Conservation (phyloP, 2,329 filamentous ascomycete species). For the Microascus cirrosus region DNA sequence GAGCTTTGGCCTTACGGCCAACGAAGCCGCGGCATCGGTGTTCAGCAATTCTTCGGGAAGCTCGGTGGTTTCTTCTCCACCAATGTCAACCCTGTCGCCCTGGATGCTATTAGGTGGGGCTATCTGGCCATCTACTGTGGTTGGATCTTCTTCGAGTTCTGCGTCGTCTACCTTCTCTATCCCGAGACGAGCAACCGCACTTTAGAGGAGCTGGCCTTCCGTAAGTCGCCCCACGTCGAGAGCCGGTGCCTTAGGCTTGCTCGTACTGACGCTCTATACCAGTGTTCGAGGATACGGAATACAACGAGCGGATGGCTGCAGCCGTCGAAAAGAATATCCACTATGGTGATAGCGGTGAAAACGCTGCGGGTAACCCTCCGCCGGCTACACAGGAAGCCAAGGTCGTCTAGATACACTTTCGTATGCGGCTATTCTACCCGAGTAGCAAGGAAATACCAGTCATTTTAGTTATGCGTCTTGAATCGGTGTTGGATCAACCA, state of each 20-base stretch:
- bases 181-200: slow-evolving; percentile 60
- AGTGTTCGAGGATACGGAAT: slow-evolving; percentile 28
- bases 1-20: slow-evolving; percentile 49
- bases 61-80: slow-evolving; percentile 27
- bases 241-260: not conserved
- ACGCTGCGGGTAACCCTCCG: too few relatives aligned
- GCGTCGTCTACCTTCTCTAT: slow-evolving; percentile 66
- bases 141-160: slow-evolving; percentile 28
- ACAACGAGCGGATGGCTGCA: slow-evolving; percentile 23
- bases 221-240: slow-evolving; percentile 17
- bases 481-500: too few relatives aligned
- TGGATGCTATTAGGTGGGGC: slow-evolving; percentile 25
- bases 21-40: slow-evolving; percentile 45
- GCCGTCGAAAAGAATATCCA: slow-evolving; percentile 26
- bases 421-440: too few relatives aligned
- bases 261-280: not conserved
- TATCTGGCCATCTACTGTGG: slow-evolving; percentile 31
- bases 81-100: slow-evolving; percentile 32
- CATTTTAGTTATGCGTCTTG: too few relatives aligned
- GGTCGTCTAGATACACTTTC: too few relatives aligned
- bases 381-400: too few relatives aligned
- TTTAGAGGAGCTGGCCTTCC: slow-evolving; percentile 11
- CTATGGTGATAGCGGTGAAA: too few relatives aligned
- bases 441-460: too few relatives aligned
- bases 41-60: slow-evolving; percentile 42